phyloP scores from a whole-genome alignment of 257 asterid genomes.

The Forsythia viridissima region DNA sequence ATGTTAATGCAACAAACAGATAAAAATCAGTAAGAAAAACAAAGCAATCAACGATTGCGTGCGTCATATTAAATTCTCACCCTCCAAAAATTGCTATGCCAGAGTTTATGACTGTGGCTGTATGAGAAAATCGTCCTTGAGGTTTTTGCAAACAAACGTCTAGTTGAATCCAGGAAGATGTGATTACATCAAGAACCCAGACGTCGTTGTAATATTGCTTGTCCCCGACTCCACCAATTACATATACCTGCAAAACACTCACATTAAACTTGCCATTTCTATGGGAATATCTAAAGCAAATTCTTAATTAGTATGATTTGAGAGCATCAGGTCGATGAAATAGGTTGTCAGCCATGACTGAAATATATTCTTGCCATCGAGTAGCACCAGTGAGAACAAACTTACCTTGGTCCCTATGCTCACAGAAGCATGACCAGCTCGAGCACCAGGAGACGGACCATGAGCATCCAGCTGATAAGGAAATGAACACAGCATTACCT shows the following conservation, averaged over 20 bases:
- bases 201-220: conserved; percentile 76
- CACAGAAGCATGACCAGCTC: conserved; percentile 93
- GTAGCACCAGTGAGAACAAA: neutral
- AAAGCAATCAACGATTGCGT: neutral
- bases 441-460: conserved; percentile 69
- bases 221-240: conserved; percentile 90
- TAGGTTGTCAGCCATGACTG: neutral
- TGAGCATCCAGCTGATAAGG: conserved; percentile 48
- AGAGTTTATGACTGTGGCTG: conserved; percentile 59
- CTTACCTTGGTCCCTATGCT: conserved; percentile 83
- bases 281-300: neutral
- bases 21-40: conserved; percentile 3
- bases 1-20: conserved; percentile 1
- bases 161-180: conserved; percentile 68
- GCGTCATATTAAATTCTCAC: conserved; percentile 35
- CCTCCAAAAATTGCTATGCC: conserved; percentile 89
- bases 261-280: neutral
- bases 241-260: conserved; percentile 52
- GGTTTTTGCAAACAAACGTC: conserved; percentile 53
- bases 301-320: neutral
- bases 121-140: conserved; percentile 88
- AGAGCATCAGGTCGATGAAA: neutral
- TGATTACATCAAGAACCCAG: conserved; percentile 70
- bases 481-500: neutral
- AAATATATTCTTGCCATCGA: neutral